phyloP scores from a whole-genome alignment of 1,284 basidiomycete species.

The Malassezia pachydermatis region DNA sequence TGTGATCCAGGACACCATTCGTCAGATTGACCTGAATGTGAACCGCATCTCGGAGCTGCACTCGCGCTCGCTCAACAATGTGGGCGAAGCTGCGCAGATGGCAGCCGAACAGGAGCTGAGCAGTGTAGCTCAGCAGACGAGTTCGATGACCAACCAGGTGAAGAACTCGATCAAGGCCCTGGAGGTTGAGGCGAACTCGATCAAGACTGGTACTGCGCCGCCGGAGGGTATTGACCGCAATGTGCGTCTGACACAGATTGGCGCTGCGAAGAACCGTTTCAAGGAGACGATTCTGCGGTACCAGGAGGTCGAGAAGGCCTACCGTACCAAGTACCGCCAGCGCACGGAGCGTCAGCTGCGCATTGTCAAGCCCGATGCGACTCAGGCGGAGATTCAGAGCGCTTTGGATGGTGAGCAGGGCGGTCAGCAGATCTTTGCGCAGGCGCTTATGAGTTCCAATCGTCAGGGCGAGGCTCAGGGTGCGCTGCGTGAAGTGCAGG shows the following conservation, averaged over 20 bases:
- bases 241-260: constrained; percentile 53
- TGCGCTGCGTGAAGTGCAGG: constrained; percentile 80
- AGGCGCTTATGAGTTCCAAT: constrained; percentile 68
- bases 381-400: constrained; percentile 65
- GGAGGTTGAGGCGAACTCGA: constrained; percentile 30
- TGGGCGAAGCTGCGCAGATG: constrained; percentile 44
- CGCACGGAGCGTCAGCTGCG: constrained; percentile 90
- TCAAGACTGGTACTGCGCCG: constrained; percentile 20
- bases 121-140: constrained; percentile 35
- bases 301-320: constrained; percentile 84
- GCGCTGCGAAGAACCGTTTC: constrained; percentile 51
- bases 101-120: constrained; percentile 41
- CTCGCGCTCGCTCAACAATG: constrained; percentile 45
- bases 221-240: constrained; percentile 43
- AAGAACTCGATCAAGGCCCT: constrained; percentile 44
- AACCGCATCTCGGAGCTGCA: constrained; percentile 45
- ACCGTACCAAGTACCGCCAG: constrained; percentile 83
- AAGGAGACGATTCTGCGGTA: constrained; percentile 53
- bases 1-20: constrained; percentile 42
- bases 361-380: constrained; percentile 82
- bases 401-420: constrained; percentile 67
- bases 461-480: constrained; percentile 72
- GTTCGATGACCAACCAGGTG: constrained; percentile 37
- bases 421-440: constrained; percentile 64
- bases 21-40: constrained; percentile 43